Conservation (phyloP, 1,284 basidiomycete genomes). For the Entoloma clypeatum region DNA sequence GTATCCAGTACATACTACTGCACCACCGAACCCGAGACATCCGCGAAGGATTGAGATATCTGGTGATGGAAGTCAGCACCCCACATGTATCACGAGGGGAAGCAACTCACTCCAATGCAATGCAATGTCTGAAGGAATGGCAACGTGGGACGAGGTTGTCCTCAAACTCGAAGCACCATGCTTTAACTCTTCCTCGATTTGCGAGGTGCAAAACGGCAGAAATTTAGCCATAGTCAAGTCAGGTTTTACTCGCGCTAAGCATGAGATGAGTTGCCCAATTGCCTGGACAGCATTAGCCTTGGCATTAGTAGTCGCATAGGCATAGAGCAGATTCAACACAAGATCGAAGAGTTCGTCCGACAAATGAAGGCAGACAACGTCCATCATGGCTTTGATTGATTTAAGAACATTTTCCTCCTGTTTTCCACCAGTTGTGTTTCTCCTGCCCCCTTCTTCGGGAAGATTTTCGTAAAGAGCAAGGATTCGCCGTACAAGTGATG, state of each 20-base stretch:
- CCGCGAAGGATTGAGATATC: slow-evolving; percentile 79
- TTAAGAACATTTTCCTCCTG: slow-evolving; percentile 82
- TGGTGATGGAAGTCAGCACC: slow-evolving; percentile 25
- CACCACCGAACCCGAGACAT: slow-evolving; percentile 71
- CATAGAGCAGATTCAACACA: slow-evolving; percentile 80
- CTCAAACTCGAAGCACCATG: slow-evolving; percentile 90
- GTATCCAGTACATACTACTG: slow-evolving; percentile 42
- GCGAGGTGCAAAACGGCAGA: slow-evolving; percentile 74
- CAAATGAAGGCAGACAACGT: slow-evolving; percentile 84
- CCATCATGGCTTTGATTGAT: slow-evolving; percentile 79
- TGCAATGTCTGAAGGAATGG: slow-evolving; percentile 85
- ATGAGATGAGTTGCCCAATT: slow-evolving; percentile 86
- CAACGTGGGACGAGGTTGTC: slow-evolving; percentile 82
- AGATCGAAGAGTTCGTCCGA: slow-evolving; percentile 87
- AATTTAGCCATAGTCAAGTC: slow-evolving; percentile 78
- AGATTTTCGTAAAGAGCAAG: slow-evolving; percentile 89
- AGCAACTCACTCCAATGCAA: slow-evolving; percentile 85
- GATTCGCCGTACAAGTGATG: slow-evolving; percentile 82
- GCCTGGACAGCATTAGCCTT: slow-evolving; percentile 89
- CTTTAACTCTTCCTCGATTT: slow-evolving; percentile 84
- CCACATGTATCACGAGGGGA: slow-evolving; percentile 5
- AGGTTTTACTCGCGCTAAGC: slow-evolving; percentile 79
- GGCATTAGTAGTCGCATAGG: slow-evolving; percentile 84
- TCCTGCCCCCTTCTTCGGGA: slow-evolving; percentile 87
- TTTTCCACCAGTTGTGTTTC: slow-evolving; percentile 81